Base-by-base conservation (phyloP, 2,329 filamentous ascomycete genomes). In the Tolypocladium ovalisporum region DNA sequence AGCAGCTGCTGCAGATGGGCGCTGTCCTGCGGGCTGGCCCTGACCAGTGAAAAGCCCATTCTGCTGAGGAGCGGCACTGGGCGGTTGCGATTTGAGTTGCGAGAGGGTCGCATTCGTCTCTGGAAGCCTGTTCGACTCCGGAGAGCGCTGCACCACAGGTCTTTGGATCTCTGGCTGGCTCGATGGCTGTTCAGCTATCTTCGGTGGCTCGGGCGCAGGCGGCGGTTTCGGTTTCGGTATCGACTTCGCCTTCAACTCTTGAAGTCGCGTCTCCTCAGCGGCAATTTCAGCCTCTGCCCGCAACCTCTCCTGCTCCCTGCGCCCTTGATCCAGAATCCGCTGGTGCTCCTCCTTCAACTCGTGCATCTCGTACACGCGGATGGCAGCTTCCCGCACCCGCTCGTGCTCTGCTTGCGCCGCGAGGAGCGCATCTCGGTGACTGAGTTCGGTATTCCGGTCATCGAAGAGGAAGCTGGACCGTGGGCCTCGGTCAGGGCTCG, bases 371-470 rank as follows among this genome's bases (percentile, higher is more conserved):
- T 74, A 78, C 8, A 77, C 76, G 19, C 74, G 71, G 39, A 81
- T 68, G 9, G 80, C 80, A 35, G 71, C 71, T 56, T 78, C 71
- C 34, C 79, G 78, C 13, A 93, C 80, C 34, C 81, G 78, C 40
- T 88, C 81, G 68, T 91, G 88, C 65, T 87, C 81, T 17, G 77
- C 76, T 54, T 83, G 82, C 4, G 86, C 86, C 52, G 81, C 80
- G 52, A 81, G 81, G 19, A 93, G 79, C 17, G 87, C 86, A 63
- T 84, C 80, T 58, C 80, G 78, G 66, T 90, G 86, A 57, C 76
- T 77, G 54, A 80, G 75, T 66, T 86, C 84, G 37, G 80, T 81
- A 61, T 88, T 84, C 39, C 81, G 79, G 36, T 82, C 78, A 55
- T 84, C 80, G 44, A 76, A 75, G 58, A 90, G 85, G 34, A 89